phyloP scores from a whole-genome alignment of 345 rosid species.

The Moricandia moricandioides region DNA sequence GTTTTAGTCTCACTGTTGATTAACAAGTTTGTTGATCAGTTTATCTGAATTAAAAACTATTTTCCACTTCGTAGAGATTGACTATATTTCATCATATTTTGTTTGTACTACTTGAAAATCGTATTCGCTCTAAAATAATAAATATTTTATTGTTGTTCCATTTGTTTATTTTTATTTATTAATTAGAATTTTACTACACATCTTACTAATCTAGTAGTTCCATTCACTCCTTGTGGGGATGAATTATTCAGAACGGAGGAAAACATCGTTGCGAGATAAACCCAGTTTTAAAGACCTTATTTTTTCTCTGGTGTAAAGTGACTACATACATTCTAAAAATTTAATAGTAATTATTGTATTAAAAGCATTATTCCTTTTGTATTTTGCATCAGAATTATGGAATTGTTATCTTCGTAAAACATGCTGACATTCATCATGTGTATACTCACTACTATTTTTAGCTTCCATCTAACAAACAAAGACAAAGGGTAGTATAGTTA shows the following conservation, averaged over 20 bases:
- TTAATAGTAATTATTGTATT: neutral
- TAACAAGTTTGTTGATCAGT: slow-evolving; percentile 25
- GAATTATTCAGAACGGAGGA: too few species aligned
- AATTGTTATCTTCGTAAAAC: slow-evolving; percentile 16
- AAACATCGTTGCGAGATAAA: neutral
- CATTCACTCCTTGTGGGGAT: neutral
- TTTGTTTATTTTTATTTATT: neutral
- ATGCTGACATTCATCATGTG: slow-evolving; percentile 29
- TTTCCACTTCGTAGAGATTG: neutral
- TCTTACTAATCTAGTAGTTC: neutral
- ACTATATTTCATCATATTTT: neutral
- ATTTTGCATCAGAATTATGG: neutral
- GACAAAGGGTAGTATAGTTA: neutral
- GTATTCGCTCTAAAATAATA: neutral
- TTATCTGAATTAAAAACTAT: slow-evolving; percentile 30
- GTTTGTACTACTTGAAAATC: neutral
- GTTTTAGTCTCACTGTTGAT: slow-evolving; percentile 22
- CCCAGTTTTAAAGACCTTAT: neutral
- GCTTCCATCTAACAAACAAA: neutral
- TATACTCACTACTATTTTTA: slow-evolving; percentile 6
- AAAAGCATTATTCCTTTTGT: neutral
- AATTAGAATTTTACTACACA: neutral
- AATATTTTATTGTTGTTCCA: neutral
- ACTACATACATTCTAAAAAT: neutral
- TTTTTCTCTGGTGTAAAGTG: neutral